These are phyloP conservation scores for Dillenia suffruticosa DNA, from an alignment of 164 flowering plant genomes.

Conservation along the genomic window DNA sequence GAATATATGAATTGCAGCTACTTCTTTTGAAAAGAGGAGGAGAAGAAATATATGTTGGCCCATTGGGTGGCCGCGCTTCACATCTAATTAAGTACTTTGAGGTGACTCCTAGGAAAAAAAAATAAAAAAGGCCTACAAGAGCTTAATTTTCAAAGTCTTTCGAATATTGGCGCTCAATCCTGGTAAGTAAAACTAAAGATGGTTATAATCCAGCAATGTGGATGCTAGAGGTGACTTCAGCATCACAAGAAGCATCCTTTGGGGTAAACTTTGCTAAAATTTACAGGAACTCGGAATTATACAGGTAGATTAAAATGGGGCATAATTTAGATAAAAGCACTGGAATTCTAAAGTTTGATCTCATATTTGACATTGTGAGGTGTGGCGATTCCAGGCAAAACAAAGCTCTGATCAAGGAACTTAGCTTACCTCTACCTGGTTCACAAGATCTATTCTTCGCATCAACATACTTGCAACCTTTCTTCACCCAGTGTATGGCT, in stretches of 20 bases:
- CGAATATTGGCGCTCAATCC: too few relatives aligned
- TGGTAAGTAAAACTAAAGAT: slow-evolving; percentile 31
- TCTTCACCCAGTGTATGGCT: slow-evolving; percentile 33
- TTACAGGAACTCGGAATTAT: slow-evolving; percentile 35
- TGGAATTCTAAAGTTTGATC: too few relatives aligned
- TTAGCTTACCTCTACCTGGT: slow-evolving; percentile 32
- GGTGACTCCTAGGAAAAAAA: slow-evolving; percentile 14
- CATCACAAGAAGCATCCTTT: slow-evolving; percentile 29
- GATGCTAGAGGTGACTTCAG: slow-evolving; percentile 19
- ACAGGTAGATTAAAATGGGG: slow-evolving; percentile 18
- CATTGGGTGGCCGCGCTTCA: slow-evolving; percentile 35
- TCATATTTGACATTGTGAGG: too few relatives aligned
- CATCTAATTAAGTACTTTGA: slow-evolving; percentile 40
- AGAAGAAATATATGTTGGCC: slow-evolving; percentile 44
- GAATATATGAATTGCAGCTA: slow-evolving; percentile 22
- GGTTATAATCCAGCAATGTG: too few relatives aligned
- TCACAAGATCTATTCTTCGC: slow-evolving; percentile 35
- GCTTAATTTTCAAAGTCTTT: too few relatives aligned
- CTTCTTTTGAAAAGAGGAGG: slow-evolving; percentile 41
- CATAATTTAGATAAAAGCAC: too few relatives aligned
- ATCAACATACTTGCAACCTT: slow-evolving; percentile 37
- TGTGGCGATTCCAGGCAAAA: slow-evolving; percentile 22
- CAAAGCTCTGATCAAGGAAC: slow-evolving; percentile 36
- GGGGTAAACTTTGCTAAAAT: slow-evolving; percentile 25
- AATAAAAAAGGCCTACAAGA: too few relatives aligned